These are phyloP conservation scores for Ceratonia siliqua DNA, from an alignment of 306 rosid species.

Conservation along the genomic window DNA sequence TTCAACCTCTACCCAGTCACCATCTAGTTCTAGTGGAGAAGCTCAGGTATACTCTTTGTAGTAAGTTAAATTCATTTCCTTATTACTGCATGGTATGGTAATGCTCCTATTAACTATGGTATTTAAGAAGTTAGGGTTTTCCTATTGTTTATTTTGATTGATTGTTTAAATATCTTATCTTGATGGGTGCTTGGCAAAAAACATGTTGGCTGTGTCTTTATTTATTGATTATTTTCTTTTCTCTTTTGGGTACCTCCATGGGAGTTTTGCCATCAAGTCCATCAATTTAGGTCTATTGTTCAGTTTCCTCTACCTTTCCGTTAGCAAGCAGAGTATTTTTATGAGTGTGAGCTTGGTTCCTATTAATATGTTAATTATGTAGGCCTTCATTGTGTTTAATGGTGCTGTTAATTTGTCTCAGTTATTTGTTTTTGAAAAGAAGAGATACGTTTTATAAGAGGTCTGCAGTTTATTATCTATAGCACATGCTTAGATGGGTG, in stretches of 20 bases:
- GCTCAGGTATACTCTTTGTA: conserved; percentile 57
- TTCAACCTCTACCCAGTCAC: conserved; percentile 70
- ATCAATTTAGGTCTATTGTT: not conserved
- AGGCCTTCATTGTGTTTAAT: not conserved
- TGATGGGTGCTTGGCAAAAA: too few species aligned
- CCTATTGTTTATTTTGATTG: not conserved
- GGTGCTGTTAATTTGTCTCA: not conserved
- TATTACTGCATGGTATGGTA: not conserved
- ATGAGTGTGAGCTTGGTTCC: not conserved
- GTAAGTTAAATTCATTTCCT: conserved; percentile 22
- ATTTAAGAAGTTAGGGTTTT: not conserved
- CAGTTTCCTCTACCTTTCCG: conserved; percentile 20
- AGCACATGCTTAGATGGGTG: conserved; percentile 11
- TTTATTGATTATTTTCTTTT: too few species aligned
- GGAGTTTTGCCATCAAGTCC: not conserved
- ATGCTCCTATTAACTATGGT: not conserved
- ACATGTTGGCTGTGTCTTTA: too few species aligned
- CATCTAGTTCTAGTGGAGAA: conserved; percentile 76
- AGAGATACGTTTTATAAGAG: not conserved
- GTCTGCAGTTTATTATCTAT: too few species aligned
- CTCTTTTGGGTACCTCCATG: too few species aligned
- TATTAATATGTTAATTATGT: not conserved
- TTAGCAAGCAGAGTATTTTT: conserved; percentile 10
- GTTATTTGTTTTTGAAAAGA: not conserved
- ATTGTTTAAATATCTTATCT: conserved; percentile 4